Evolutionary conservation across 129 eudicot genomes (phyloP).

Genomic region (Lactuca saligna): DNA sequence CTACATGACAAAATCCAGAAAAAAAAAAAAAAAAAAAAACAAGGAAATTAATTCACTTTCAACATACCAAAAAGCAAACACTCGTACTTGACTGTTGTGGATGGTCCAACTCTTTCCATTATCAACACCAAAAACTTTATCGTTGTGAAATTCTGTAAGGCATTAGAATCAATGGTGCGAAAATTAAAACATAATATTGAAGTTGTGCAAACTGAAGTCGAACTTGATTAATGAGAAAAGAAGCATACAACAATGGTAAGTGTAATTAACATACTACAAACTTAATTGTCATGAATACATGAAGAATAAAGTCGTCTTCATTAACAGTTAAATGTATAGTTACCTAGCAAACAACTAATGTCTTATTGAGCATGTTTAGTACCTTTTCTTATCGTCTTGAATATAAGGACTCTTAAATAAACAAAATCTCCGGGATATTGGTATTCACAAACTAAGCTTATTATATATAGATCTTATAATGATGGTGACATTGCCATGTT

Average conservation of each 20-base stretch:
- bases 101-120: conserved; percentile 56
- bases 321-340: not conserved
- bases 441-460: conserved; percentile 17
- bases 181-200: too few relatives aligned
- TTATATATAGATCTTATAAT: conserved; percentile 21
- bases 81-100: conserved; percentile 45
- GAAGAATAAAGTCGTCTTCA: too few relatives aligned
- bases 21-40: not conserved
- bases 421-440: not conserved
- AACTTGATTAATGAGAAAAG: not conserved
- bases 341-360: not conserved
- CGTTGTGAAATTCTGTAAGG: not conserved
- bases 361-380: not conserved
- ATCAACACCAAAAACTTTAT: conserved; percentile 7
- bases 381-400: not conserved
- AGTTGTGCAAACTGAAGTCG: not conserved
- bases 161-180: not conserved
- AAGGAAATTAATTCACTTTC: not conserved
- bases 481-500: conserved; percentile 17
- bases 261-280: not conserved
- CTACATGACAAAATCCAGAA: not conserved
- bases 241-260: not conserved
- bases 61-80: conserved; percentile 81
- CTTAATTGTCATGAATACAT: not conserved
- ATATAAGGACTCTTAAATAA: not conserved